Base-by-base conservation (phyloP, 768 basidiomycete genomes). In the Daedalea quercina region DNA sequence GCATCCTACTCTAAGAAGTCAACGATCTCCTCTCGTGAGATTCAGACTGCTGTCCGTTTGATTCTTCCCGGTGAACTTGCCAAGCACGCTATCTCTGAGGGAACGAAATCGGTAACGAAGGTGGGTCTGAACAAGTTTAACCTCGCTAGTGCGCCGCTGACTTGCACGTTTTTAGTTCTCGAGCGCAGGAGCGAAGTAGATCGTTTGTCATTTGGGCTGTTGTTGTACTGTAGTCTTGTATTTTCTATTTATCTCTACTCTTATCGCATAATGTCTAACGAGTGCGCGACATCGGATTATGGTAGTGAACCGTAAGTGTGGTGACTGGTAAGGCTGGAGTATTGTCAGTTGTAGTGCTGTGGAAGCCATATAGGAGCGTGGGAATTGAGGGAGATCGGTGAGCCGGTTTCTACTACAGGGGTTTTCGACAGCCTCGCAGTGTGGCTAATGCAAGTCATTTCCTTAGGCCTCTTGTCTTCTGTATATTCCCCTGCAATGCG, bases 1-100 rank as follows among this genome's bases (percentile, higher is more conserved):
- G 93, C 94, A 52, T 82, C 91, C 1, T 98, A 98, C 80, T 96
- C 94, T 52, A 95, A 97, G 82, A 95, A 96, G 73, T 96, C 95
- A 2, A 97, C 95, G 42, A 98, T 98, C 70, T 95, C 94, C 19
- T 96, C 93, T 22, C 90, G 95, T 54, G 95, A 98, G 73, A 98
- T 98, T 65, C 95, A 97, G 73, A 98, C 95, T 26, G 80, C 90
- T 37, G 94, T 96, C 47, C 88, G 94, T 53, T 79, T 95, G 43
- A 96, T 98, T 65, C 85, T 98, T 24, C 94, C 94, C 55, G 95
- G 94, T 73, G 94, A 97, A 73, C 83, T 98, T 42, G 90, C 94
- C 66, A 98, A 98, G 78, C 95, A 98, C 68, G 95, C 95, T 51
- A 96, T 97, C 70, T 95, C 93, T 24, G 95, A 98, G 71, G 95